A percentile compares a stretch with the other conserved stretches of the same genome.
Conservation (phyloP, 768 basidiomycete species). For the Suillus luteus region DNA sequence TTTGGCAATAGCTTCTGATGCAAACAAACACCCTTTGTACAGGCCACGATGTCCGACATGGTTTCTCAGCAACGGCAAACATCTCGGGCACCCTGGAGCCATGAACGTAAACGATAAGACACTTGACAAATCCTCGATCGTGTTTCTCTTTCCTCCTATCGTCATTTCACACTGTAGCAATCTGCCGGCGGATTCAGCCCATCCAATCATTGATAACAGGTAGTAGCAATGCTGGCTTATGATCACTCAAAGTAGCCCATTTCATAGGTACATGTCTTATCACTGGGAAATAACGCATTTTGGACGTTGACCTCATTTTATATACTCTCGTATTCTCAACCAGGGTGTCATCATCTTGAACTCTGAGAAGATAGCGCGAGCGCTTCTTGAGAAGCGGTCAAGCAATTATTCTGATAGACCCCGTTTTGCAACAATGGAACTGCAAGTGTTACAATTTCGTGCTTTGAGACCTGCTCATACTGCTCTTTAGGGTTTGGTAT, state of each 20-base stretch:
- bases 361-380: constrained; percentile 37
- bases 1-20: constrained; percentile 30
- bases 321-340: constrained; percentile 41
- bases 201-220: too few relatives aligned
- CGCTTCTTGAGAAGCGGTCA: constrained; percentile 46
- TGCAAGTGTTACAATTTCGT: constrained; percentile 29
- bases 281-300: too few relatives aligned
- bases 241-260: too few relatives aligned
- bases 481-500: constrained; percentile 39
- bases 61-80: background rate
- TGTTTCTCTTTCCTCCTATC: too few relatives aligned
- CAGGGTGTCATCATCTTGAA: constrained; percentile 46
- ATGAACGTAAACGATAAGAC: constrained; percentile 7
- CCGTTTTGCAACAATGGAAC: constrained; percentile 36
- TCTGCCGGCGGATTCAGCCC: too few relatives aligned
- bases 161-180: too few relatives aligned
- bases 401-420: constrained; percentile 44
- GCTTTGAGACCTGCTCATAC: background rate
- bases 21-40: constrained; percentile 26
- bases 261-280: too few relatives aligned
- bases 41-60: background rate
- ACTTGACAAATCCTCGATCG: too few relatives aligned
- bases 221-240: too few relatives aligned
- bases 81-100: constrained; percentile 8
- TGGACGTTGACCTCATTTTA: constrained; percentile 18